A percentile compares a stretch with the other conserved stretches of the same genome.
These are phyloP conservation scores for Ceratobasidium sp. DNA, from an alignment of 1,284 basidiomycete genomes.

Conservation along the genomic window DNA sequence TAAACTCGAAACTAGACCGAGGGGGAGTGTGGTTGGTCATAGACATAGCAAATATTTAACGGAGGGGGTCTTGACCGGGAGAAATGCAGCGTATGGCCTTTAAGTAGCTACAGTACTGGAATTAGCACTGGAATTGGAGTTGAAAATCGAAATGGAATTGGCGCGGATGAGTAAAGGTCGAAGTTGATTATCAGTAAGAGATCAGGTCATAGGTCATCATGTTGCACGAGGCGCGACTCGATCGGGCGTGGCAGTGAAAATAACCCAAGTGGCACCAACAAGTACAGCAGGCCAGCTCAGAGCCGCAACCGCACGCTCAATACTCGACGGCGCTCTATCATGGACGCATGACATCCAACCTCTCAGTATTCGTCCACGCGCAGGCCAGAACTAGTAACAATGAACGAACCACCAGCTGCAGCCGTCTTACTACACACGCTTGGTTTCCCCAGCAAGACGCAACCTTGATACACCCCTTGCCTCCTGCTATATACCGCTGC, in stretches of 20 bases:
- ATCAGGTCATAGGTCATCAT: background rate
- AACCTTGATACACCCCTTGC: no score
- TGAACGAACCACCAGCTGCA: no score
- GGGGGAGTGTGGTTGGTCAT: background rate
- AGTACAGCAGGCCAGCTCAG: background rate
- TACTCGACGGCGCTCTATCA: no score
- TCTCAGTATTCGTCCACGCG: no score
- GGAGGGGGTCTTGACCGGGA: background rate
- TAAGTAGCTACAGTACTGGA: constrained; percentile 1
- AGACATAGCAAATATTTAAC: background rate
- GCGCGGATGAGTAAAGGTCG: background rate
- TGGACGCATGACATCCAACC: no score
- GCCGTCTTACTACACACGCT: no score
- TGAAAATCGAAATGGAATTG: background rate
- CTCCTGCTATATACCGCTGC: no score
- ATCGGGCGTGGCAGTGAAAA: no score
- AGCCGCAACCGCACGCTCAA: background rate
- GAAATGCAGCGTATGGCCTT: background rate
- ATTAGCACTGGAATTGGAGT: constrained; percentile 35
- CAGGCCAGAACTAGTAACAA: no score
- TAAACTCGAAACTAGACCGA: constrained; percentile 62
- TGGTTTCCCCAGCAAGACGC: no score
- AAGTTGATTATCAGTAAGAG: constrained; percentile 17
- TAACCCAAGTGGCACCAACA: no score
- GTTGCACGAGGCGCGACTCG: background rate